Conservation (phyloP, 164 flowering plant genomes). For the Liquidambar formosana region DNA sequence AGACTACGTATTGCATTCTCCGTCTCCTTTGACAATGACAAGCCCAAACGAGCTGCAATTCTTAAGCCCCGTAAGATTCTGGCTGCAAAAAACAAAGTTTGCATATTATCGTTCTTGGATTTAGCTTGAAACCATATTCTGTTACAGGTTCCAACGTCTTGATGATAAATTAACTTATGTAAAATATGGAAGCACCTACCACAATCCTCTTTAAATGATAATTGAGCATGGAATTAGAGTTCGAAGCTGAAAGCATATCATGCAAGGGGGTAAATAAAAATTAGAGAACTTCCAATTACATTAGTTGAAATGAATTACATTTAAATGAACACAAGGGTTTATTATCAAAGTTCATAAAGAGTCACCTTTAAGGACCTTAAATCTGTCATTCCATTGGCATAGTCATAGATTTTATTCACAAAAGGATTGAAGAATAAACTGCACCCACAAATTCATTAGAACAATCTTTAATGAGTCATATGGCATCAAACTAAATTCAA, state of each 20-base stretch:
- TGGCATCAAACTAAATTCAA: slow-evolving; percentile 10
- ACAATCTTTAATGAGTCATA: slow-evolving; percentile 1
- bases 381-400: slow-evolving; percentile 69
- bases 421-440: slow-evolving; percentile 92
- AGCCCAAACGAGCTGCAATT: slow-evolving; percentile 87
- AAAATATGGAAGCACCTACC: slow-evolving; percentile 51
- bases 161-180: slow-evolving; percentile 1
- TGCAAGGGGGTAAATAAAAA: neutral
- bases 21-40: slow-evolving; percentile 68
- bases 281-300: slow-evolving; percentile 2
- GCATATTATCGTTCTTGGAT: neutral
- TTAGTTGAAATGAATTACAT: neutral
- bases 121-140: neutral
- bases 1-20: slow-evolving; percentile 57
- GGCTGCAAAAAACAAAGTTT: slow-evolving; percentile 51
- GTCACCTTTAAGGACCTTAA: slow-evolving; percentile 63
- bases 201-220: slow-evolving; percentile 80
- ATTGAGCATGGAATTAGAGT: slow-evolving; percentile 71
- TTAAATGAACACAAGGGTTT: neutral
- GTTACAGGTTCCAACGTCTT: neutral
- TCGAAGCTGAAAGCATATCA: slow-evolving; percentile 53
- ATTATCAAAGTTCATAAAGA: slow-evolving; percentile 3
- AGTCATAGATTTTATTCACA: slow-evolving; percentile 64
- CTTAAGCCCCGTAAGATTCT: slow-evolving; percentile 90
- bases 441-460: slow-evolving; percentile 30